Base-by-base conservation (phyloP, 768 basidiomycete species). In the Rhodotorula toruloides region DNA sequence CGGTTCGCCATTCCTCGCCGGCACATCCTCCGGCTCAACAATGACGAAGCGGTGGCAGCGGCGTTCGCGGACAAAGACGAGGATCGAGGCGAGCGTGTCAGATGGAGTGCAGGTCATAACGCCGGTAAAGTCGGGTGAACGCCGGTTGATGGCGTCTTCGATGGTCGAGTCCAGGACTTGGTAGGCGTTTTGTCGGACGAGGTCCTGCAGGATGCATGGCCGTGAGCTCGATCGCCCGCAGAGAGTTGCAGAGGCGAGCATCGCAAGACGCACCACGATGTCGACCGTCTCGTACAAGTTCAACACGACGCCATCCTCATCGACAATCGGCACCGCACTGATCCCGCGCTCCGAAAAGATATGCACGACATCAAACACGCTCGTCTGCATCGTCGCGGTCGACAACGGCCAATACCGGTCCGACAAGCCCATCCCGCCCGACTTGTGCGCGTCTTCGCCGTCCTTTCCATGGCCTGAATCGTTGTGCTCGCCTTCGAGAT, bases 201-300 rank as follows among this genome's bases (percentile, higher is more conserved):
- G 86, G 12, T 92, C 96, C 91, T 98, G 75, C 9, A 31, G 21
- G 7, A 8, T 29, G 21, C 32, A 36, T 3, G 12, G 5, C 12
- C 36, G 29, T 17, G 29, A 49, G 37, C 22, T 25, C 19, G n/a
- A n/a, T n/a, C n/a, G n/a, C n/a, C n/a, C n/a, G n/a, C n/a, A 9
- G 17, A 16, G 29, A 22, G 42, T 10, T 19, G 14, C 54, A 44
- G 34, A 0, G 36, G 40, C 21, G 27, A 27, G 43, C 16, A 36
- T 22, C 25, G 37, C 16, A 27, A 21, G n/a, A 67, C 60, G 46
- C 78, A 96, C 93, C 67, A 98, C 94, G 55, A 99, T 94, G 81
- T 99, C 96, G 31, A 99, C 96, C 10, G 96, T 97, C 79, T 99
- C 96, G 76, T 97, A 99, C 54, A 99, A 79, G 76, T 99, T 93